Conservation (phyloP, 129 eudicot species). For the Tagetes patula region DNA sequence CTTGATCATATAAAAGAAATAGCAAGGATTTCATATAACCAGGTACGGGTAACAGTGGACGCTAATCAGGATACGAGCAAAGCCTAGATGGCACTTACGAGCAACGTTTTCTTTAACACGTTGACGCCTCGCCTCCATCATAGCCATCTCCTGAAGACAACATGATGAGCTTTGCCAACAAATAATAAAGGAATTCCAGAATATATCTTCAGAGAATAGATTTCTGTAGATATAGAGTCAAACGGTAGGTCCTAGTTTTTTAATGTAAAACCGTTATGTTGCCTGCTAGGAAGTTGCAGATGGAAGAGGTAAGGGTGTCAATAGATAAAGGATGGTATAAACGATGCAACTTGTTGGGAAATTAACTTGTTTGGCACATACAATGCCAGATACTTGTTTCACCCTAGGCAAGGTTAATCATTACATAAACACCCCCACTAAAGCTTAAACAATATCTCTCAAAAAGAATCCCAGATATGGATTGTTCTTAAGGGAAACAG, state of each 20-base stretch:
- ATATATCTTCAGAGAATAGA: background rate
- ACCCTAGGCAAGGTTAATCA: background rate
- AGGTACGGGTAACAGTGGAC: background rate
- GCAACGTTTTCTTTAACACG: conserved; percentile 15
- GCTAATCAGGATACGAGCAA: background rate
- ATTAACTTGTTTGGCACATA: background rate
- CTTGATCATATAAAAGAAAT: conserved; percentile 35
- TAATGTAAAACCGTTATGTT: background rate
- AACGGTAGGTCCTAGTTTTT: background rate
- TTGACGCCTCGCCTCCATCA: conserved; percentile 8
- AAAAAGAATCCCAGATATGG: background rate
- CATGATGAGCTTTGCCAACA: background rate
- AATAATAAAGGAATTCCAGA: background rate
- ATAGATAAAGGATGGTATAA: background rate
- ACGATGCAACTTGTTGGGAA: background rate
- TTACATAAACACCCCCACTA: background rate
- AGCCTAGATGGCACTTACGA: background rate
- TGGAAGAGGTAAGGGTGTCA: no score
- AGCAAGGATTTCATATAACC: conserved; percentile 11
- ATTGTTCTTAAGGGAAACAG: background rate
- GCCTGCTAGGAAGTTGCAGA: background rate
- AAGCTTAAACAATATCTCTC: background rate
- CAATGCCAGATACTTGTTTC: background rate
- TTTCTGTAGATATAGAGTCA: background rate
- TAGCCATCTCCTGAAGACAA: conserved; percentile 2